Evolutionary conservation across 306 rosid genomes (phyloP).

Genomic region (Fragaria nilgerrensis): DNA sequence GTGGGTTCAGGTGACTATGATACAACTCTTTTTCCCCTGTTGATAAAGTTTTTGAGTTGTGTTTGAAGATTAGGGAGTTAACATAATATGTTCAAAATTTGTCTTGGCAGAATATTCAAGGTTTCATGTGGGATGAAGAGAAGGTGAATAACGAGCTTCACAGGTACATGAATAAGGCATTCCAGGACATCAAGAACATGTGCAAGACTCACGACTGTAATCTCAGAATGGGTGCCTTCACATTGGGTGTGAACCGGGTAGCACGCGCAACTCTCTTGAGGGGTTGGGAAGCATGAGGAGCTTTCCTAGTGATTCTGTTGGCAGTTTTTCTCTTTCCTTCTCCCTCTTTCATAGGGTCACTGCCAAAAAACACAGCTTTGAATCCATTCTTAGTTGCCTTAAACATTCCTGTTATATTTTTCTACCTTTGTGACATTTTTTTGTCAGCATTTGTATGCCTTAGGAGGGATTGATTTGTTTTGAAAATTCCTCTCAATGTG

Average conservation of each 20-base stretch:
- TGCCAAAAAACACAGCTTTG: background rate
- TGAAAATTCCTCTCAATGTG: background rate
- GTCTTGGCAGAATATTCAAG: conserved; percentile 47
- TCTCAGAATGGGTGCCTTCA: conserved; percentile 64
- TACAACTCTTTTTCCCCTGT: background rate
- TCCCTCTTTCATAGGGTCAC: background rate
- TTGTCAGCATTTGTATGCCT: conserved; percentile 6
- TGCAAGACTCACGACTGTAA: conserved; percentile 52
- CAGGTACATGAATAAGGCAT: conserved; percentile 54
- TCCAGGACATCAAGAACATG: conserved; percentile 46
- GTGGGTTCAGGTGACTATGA: conserved; percentile 60
- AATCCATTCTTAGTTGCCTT: conserved; percentile 1
- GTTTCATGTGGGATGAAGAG: conserved; percentile 60
- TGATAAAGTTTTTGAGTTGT: background rate
- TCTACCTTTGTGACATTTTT: background rate
- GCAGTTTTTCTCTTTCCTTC: background rate
- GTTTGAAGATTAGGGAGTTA: background rate
- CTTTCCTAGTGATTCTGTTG: conserved; percentile 11
- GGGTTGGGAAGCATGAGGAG: conserved; percentile 56
- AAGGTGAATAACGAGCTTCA: conserved; percentile 53
- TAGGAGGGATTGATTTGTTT: background rate
- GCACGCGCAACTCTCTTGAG: conserved; percentile 53
- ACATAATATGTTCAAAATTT: background rate
- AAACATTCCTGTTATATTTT: background rate
- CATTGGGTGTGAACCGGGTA: conserved; percentile 51